phyloP scores from a whole-genome alignment of 2,329 filamentous ascomycete genomes.

The Ilyonectria sp. region DNA sequence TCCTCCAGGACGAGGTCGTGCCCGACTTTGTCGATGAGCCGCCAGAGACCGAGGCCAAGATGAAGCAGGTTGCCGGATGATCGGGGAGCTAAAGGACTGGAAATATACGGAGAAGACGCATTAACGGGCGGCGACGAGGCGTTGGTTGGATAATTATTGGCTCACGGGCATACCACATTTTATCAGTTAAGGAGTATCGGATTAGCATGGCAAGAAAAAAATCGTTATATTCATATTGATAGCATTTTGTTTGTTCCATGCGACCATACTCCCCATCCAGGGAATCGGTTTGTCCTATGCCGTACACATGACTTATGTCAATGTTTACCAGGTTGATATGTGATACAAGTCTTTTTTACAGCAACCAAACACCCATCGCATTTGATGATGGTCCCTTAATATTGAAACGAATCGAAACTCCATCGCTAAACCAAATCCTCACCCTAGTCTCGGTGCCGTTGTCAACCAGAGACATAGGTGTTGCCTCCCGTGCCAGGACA shows the following conservation, averaged over 20 bases:
- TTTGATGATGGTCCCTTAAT: not conserved
- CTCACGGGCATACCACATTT: constrained; percentile 34
- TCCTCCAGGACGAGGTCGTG: constrained; percentile 88
- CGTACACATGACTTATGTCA: constrained; percentile 19
- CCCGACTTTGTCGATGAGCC: constrained; percentile 95
- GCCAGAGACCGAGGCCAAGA: constrained; percentile 79
- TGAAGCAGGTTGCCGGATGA: constrained; percentile 83
- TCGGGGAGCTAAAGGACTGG: not conserved
- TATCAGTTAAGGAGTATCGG: constrained; percentile 20
- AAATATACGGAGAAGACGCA: not conserved
- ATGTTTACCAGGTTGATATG: constrained; percentile 18
- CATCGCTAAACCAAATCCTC: constrained; percentile 29
- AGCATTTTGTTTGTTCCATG: constrained; percentile 13
- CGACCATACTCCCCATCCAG: constrained; percentile 17
- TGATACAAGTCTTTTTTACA: constrained; percentile 30
- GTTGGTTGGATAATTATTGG: constrained; percentile 42
- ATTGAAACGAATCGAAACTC: constrained; percentile 23
- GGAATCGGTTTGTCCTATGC: constrained; percentile 10
- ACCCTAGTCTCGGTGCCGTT: not conserved
- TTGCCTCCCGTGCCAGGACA: not conserved
- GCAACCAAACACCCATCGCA: constrained; percentile 25
- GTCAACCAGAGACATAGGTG: not conserved
- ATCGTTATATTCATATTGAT: constrained; percentile 22
- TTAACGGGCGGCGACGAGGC: constrained; percentile 34
- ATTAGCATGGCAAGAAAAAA: constrained; percentile 12